Evolutionary conservation across 805 yeast species (phyloP).

Genomic region (Wickerhamiella vanderwaltii): DNA sequence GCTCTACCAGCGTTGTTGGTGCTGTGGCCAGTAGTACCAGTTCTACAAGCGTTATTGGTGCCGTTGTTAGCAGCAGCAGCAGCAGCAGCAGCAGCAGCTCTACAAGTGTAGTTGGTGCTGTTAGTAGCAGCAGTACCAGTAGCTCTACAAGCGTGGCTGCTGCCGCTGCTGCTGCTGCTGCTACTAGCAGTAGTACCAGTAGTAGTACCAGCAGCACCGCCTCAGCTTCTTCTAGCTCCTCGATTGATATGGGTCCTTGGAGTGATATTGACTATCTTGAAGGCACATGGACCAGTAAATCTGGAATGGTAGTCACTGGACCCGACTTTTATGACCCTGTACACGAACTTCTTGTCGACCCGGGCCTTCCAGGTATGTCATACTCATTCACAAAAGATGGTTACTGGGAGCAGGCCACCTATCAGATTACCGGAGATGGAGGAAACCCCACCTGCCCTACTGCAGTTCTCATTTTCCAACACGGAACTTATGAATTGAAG

Average conservation of each 20-base stretch:
- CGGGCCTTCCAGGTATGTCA: conserved; percentile 88
- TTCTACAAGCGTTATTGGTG: not conserved
- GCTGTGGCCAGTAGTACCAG: not conserved
- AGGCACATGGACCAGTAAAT: conserved; percentile 94
- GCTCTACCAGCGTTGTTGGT: conserved; percentile 13
- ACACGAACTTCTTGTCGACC: conserved; percentile 88
- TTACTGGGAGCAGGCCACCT: conserved; percentile 76
- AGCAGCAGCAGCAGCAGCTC: not conserved
- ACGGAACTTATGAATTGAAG: conserved; percentile 57
- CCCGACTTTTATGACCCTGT: conserved; percentile 90
- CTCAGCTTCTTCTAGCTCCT: not conserved
- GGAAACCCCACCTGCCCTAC: conserved; percentile 64
- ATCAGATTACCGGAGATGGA: conserved; percentile 40
- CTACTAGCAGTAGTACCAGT: not conserved
- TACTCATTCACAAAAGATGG: conserved; percentile 92
- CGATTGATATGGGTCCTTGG: conserved; percentile 22
- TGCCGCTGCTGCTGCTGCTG: not conserved
- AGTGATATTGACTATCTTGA: conserved; percentile 30
- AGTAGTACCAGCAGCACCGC: not conserved
- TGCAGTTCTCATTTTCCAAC: conserved; percentile 77
- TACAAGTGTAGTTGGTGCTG: not conserved
- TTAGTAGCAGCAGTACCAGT: not conserved
- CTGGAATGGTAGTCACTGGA: conserved; percentile 91
- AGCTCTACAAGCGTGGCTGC: not conserved
- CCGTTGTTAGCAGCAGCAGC: not conserved